Conservation (phyloP, 176 grass and related monocot genomes). For the Hyparrhenia diplandra region DNA sequence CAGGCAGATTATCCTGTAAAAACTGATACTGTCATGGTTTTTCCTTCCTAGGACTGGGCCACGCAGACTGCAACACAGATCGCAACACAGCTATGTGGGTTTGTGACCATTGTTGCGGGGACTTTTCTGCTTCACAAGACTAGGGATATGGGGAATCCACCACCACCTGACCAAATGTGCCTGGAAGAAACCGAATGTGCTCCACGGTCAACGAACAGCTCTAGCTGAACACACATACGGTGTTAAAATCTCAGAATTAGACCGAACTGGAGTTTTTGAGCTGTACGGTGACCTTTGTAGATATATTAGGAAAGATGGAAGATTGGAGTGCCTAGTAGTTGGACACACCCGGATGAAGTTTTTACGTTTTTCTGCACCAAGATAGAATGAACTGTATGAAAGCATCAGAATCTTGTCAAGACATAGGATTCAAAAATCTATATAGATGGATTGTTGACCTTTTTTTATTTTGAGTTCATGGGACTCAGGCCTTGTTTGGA, state of each 20-base stretch:
- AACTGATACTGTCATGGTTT: conserved; percentile 21
- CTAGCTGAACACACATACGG: conserved; percentile 6
- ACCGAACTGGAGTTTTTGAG: background rate
- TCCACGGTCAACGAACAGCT: conserved; percentile 14
- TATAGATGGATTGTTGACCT: background rate
- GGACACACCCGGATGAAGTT: background rate
- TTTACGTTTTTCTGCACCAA: conserved; percentile 1
- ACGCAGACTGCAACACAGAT: conserved; percentile 57
- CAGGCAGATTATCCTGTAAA: background rate
- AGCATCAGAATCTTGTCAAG: background rate
- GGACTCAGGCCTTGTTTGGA: too few relatives aligned
- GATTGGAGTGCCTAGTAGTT: background rate
- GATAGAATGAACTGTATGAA: background rate
- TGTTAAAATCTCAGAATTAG: background rate
- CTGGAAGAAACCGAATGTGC: conserved; percentile 23
- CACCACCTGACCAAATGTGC: conserved; percentile 38
- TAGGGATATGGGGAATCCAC: conserved; percentile 45
- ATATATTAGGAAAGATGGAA: background rate
- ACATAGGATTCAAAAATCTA: background rate
- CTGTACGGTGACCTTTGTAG: background rate
- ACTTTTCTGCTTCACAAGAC: conserved; percentile 88
- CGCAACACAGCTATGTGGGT: conserved; percentile 59
- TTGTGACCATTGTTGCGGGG: conserved; percentile 66
- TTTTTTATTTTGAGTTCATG: too few relatives aligned
- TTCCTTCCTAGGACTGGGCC: conserved; percentile 57